phyloP scores from a whole-genome alignment of 202 grass and related monocot species.

The Zoysia matrella region DNA sequence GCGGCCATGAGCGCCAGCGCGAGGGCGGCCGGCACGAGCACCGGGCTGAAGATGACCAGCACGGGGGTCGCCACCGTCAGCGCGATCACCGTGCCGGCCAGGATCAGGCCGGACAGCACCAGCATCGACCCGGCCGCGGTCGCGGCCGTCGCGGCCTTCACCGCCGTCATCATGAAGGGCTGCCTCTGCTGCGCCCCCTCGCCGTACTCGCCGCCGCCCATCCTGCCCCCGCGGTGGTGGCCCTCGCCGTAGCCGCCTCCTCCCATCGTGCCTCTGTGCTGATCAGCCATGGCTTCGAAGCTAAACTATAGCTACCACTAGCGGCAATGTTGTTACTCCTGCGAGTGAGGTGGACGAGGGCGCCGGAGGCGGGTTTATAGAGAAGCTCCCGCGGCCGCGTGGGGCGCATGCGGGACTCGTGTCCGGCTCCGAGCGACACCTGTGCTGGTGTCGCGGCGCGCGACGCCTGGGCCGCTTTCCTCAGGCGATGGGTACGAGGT shows the following conservation, averaged over 20 bases:
- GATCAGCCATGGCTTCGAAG: neutral
- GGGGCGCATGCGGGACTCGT: slow-evolving; percentile 50
- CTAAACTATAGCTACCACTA: neutral
- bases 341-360: slow-evolving; percentile 4
- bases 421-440: slow-evolving; percentile 50
- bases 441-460: slow-evolving; percentile 38
- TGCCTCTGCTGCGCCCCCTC: slow-evolving; percentile 55
- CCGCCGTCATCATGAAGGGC: slow-evolving; percentile 46
- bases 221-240: neutral
- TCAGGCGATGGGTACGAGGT: slow-evolving; percentile 67
- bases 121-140: slow-evolving; percentile 39
- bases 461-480: slow-evolving; percentile 5
- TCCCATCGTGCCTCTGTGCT: slow-evolving; percentile 17
- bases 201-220: neutral
- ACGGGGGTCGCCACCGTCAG: no score
- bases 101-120: neutral
- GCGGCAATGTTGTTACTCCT: neutral
- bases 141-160: no score
- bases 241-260: slow-evolving; percentile 10
- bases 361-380: slow-evolving; percentile 30
- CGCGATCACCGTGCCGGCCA: no score
- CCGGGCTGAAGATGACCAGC: no score
- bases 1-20: slow-evolving; percentile 60
- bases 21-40: slow-evolving; percentile 59
- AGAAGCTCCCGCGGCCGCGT: slow-evolving; percentile 38